Conservation (phyloP, 1,284 basidiomycete species). For the Ceratobasidium sp. region DNA sequence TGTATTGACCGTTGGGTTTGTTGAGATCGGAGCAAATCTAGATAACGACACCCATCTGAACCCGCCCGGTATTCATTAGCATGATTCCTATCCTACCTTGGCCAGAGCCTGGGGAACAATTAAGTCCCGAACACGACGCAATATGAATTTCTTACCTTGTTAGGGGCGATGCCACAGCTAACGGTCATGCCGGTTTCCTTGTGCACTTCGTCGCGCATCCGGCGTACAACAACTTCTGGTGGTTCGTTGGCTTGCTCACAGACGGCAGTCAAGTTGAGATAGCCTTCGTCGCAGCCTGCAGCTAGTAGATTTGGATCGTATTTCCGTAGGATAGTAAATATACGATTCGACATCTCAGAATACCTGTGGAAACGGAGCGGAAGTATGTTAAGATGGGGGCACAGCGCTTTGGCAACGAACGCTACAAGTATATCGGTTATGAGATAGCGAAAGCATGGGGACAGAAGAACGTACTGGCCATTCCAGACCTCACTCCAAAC, state of each 20-base stretch:
- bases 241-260: constrained; percentile 72
- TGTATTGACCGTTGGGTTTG: constrained; percentile 93
- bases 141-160: constrained; percentile 64
- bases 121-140: constrained; percentile 39
- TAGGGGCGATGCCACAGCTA: constrained; percentile 92
- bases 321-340: constrained; percentile 74
- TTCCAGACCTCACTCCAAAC: constrained; percentile 87
- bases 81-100: constrained; percentile 64
- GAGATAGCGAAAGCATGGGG: not conserved
- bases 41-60: not conserved
- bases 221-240: constrained; percentile 77
- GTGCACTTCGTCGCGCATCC: constrained; percentile 78
- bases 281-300: constrained; percentile 90
- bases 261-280: constrained; percentile 84
- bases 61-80: not conserved
- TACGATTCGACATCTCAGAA: constrained; percentile 71
- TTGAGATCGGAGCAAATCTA: constrained; percentile 95
- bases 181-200: constrained; percentile 87
- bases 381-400: constrained; percentile 88
- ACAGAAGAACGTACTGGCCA: constrained; percentile 70
- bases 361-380: constrained; percentile 73
- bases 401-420: constrained; percentile 93
- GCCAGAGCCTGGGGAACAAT: constrained; percentile 64
- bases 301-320: constrained; percentile 85
- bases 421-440: constrained; percentile 56